These are phyloP conservation scores for Leccinum variabile DNA, from an alignment of 1,284 basidiomycete genomes.

Conservation along the genomic window DNA sequence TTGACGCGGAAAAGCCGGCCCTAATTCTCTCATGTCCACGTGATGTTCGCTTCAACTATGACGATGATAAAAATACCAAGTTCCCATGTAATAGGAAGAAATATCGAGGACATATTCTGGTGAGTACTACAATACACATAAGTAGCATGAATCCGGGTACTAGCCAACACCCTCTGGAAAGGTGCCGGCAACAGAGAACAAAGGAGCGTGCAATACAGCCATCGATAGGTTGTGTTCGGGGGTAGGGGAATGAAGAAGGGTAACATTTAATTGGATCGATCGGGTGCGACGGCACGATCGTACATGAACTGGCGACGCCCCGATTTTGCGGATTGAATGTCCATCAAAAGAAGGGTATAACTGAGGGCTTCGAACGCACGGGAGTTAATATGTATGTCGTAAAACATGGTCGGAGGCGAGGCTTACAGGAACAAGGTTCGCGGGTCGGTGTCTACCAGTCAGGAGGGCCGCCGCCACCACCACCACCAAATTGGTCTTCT, in stretches of 20 bases:
- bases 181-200: conserved; percentile 5
- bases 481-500: conserved; percentile 22
- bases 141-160: conserved; percentile 7
- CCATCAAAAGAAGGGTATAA: neutral
- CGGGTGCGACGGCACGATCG: conserved; percentile 11
- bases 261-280: neutral
- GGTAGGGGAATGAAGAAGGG: conserved; percentile 4
- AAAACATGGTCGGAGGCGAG: neutral
- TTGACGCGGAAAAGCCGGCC: conserved; percentile 33
- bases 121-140: conserved; percentile 11
- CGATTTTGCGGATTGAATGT: conserved; percentile 10
- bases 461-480: conserved; percentile 14
- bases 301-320: conserved; percentile 10
- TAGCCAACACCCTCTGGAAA: conserved; percentile 4
- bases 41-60: neutral
- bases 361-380: conserved; percentile 5
- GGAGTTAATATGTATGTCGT: conserved; percentile 8
- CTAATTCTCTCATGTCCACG: conserved; percentile 18
- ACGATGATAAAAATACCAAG: neutral
- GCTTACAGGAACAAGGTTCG: conserved; percentile 15
- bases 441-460: conserved; percentile 27
- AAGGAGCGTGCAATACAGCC: conserved; percentile 17
- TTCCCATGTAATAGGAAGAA: neutral
- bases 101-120: conserved; percentile 7
- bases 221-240: conserved; percentile 12